Conservation (phyloP, 441 rosid genomes). For the Brassica hybrid region DNA sequence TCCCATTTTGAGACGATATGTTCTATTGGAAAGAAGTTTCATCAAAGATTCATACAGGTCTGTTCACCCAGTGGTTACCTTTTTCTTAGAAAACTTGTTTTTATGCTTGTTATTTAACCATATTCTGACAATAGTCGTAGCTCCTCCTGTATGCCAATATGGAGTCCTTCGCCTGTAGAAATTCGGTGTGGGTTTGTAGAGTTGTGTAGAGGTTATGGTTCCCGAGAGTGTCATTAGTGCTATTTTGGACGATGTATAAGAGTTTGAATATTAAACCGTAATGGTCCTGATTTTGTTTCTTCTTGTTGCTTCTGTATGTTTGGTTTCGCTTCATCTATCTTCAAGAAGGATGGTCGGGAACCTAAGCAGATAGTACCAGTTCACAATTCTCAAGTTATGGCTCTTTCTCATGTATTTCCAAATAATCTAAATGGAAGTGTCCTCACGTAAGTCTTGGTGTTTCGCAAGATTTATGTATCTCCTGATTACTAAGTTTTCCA, state of each 20-base stretch:
- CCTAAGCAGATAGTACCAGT: slow-evolving; percentile 57
- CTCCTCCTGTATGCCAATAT: background rate
- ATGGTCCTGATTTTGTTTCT: slow-evolving; percentile 20
- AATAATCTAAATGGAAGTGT: slow-evolving; percentile 72
- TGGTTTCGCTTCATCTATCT: slow-evolving; percentile 36
- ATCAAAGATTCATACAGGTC: slow-evolving; percentile 71
- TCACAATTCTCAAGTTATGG: slow-evolving; percentile 77
- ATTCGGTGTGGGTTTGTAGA: background rate
- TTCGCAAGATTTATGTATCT: slow-evolving; percentile 2
- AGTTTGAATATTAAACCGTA: slow-evolving; percentile 23
- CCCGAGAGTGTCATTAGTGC: background rate
- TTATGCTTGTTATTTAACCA: background rate
- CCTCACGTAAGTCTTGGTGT: slow-evolving; percentile 54
- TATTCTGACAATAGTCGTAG: background rate
- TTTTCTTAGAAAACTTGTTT: slow-evolving; percentile 12
- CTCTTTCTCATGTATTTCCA: slow-evolving; percentile 80
- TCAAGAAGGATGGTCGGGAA: slow-evolving; percentile 75
- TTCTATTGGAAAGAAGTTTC: slow-evolving; percentile 72
- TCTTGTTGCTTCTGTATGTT: slow-evolving; percentile 33
- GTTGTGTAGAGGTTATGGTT: background rate
- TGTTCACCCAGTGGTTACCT: slow-evolving; percentile 24
- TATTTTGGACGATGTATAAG: background rate
- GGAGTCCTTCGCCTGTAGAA: slow-evolving; percentile 5
- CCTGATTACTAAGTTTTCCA: slow-evolving; percentile 14
- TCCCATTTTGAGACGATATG: slow-evolving; percentile 94